Base-by-base conservation (phyloP, 1,284 basidiomycete genomes). In the Ceratobasidium sp. region DNA sequence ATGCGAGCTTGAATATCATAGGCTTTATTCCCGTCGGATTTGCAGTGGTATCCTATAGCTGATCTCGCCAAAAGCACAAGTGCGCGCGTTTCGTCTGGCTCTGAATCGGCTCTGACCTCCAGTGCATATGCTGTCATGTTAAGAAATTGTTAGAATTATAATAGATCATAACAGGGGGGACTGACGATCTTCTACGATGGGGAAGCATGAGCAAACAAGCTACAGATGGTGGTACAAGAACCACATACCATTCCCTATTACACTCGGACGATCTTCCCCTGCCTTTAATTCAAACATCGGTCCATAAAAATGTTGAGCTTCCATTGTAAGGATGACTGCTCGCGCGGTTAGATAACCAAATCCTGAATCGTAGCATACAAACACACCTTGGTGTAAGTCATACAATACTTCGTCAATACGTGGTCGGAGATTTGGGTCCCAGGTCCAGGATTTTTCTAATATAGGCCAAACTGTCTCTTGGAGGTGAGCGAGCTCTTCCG, bases 221-320 rank as follows among this genome's bases (percentile, higher is more conserved):
- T 12, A 23, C 14, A 12, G 25, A 23, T 21, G 7, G 16, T 44
- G 14, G 11, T 14, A 4, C 23, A 48, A 7, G 16, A 21, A 53
- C 25, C 21, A 49, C 67, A 11, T 40, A 71, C 69, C 69, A 33
- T 42, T 33, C 5, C 69, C 69, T 49, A 71, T 61, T 2, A 71
- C 58, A 21, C 69, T 71, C 33, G 69, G 69, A 12, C 69, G 56
- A 28, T n/a, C 16, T 23, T 33, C n/a, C 14, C 42, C 40, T 30
- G 23, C 3, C 21, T 48, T 1, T 1, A 56, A 61, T 1, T 40
- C 21, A 40, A 71, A 71, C 12, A 71, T 23, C 3, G 69, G 69
- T 11, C 56, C 58, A 23, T 61, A 58, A 25, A 71, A 61, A 30
- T 40, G 44, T 9, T 42, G n/a, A 9, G 44, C 30, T 18, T 71